These are phyloP conservation scores for Brasenia schreberi DNA, from an alignment of 164 flowering plant genomes.

Conservation along the genomic window DNA sequence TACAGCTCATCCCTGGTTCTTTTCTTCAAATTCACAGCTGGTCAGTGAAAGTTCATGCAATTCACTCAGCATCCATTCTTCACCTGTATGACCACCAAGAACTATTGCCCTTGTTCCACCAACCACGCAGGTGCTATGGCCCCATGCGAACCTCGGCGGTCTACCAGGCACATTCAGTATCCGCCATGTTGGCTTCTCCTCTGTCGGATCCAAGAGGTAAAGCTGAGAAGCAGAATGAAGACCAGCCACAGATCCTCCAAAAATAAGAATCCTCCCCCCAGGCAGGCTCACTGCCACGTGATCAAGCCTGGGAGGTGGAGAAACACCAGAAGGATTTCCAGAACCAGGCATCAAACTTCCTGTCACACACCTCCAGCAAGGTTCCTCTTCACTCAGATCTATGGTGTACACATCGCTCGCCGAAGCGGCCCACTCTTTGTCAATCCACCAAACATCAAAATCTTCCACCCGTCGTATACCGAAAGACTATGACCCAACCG, in stretches of 20 bases:
- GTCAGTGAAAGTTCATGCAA: conserved; percentile 24
- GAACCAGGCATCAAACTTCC: conserved; percentile 92
- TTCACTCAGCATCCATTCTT: conserved; percentile 90
- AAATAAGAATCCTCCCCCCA: conserved; percentile 77
- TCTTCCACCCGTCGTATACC: conserved; percentile 79
- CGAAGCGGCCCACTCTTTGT: conserved; percentile 89
- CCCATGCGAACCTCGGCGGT: conserved; percentile 92
- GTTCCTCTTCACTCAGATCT: conserved; percentile 80
- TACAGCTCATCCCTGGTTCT: background rate
- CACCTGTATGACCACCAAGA: conserved; percentile 90
- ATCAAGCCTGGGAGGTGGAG: conserved; percentile 90
- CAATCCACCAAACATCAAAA: conserved; percentile 87
- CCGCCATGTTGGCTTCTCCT: conserved; percentile 95
- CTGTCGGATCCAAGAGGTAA: conserved; percentile 74
- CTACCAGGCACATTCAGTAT: conserved; percentile 74
- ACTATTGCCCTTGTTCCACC: conserved; percentile 90
- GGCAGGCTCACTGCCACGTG: conserved; percentile 92
- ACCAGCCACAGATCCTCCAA: conserved; percentile 95
- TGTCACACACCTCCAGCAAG: conserved; percentile 84
- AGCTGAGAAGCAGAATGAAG: conserved; percentile 91
- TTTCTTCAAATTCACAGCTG: background rate
- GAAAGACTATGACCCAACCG: conserved; percentile 81
- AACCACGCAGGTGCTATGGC: conserved; percentile 87
- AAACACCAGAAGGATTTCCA: conserved; percentile 73
- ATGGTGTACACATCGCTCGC: conserved; percentile 85